Evolutionary conservation across 78 protist species (phyloP), one percentile per base, ranked within the genome.

Genomic region (Cyanophora paradoxa): DNA sequence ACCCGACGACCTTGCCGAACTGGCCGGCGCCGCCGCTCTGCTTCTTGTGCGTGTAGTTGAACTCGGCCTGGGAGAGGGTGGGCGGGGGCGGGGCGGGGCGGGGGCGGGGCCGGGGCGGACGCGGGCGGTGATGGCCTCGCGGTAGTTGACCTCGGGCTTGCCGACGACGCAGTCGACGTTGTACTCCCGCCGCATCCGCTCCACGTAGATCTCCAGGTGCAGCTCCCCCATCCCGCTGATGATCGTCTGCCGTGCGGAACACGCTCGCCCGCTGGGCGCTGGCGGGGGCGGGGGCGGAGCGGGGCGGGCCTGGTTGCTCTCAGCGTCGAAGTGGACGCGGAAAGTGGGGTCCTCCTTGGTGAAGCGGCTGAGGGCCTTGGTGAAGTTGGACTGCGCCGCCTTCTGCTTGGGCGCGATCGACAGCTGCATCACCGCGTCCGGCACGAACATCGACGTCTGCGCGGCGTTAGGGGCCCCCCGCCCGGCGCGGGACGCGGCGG

Each of bases 141-240:
- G 74, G 86, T 81, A 92, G 6, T 90, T 84, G 26, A 93, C 97
- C 69, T 66, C 36, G 33, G 98, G 98, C 52, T 59, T 67, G 41
- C 92, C 94, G n/a, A 70, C 66, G 7, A 19, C n/a, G 82, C 82
- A 77, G 44, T 77, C 74, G 28, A 77, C 75, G 58, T 68, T 68
- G 70, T 58, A 77, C 82, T 77, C 82, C 22, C 82, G 64, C 70
- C 22, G 7, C 63, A 72, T 57, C 40, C 96, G 81, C 72, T 94
- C 95, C 16, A 82, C 57, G 74, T 91, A 92, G 50, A 95, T 90
- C 50, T 93, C 90, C 16, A 95, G 68, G 79, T 95, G 98, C 19
- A 95, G 84, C 78, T 95, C 98, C 58, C 98, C 98, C 98, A 95
- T 95, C 48, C 98, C 98, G 5, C 77, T 42, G 83, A 92, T 90